Evolutionary conservation across 1,284 basidiomycete species (phyloP).

Genomic region (Rhodotorula sp.): DNA sequence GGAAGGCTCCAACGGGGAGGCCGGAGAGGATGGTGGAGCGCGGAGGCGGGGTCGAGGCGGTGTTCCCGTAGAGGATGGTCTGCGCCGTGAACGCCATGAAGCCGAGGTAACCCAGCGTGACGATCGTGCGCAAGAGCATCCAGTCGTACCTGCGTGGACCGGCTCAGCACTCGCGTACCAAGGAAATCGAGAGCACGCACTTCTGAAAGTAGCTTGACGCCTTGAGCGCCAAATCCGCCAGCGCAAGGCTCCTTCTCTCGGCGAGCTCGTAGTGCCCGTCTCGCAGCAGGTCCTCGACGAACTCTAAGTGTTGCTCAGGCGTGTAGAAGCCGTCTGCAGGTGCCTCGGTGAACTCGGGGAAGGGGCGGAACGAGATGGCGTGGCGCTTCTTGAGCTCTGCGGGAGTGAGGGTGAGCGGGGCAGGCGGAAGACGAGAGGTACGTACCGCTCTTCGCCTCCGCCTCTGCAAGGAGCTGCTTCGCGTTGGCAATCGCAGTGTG

Average conservation of each 20-base stretch:
- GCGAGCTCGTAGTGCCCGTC: background rate
- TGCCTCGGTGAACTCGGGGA: constrained; percentile 51
- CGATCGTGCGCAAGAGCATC: constrained; percentile 68
- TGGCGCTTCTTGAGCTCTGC: constrained; percentile 65
- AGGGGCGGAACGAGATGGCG: constrained; percentile 66
- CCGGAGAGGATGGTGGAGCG: background rate
- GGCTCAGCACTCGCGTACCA: background rate
- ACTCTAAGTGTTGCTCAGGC: constrained; percentile 50
- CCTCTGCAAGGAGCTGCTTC: constrained; percentile 76
- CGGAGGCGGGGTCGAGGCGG: background rate
- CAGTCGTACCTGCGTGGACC: constrained; percentile 65
- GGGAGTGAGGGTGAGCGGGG: background rate
- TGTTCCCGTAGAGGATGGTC: constrained; percentile 42
- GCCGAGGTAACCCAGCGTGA: constrained; percentile 72
- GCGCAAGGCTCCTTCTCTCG: constrained; percentile 31
- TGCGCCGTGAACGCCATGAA: constrained; percentile 60
- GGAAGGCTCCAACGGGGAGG: background rate
- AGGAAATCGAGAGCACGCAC: constrained; percentile 49
- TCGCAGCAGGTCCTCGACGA: constrained; percentile 50
- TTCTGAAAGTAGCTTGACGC: constrained; percentile 82
- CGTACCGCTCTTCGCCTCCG: constrained; percentile 72
- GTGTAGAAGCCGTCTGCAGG: constrained; percentile 51
- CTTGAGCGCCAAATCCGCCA: constrained; percentile 61
- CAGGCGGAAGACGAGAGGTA: background rate
- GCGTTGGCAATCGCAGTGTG: constrained; percentile 70